These are phyloP conservation scores for Besnoitia besnoiti DNA, from an alignment of 169 alveolate genomes.

Conservation along the genomic window DNA sequence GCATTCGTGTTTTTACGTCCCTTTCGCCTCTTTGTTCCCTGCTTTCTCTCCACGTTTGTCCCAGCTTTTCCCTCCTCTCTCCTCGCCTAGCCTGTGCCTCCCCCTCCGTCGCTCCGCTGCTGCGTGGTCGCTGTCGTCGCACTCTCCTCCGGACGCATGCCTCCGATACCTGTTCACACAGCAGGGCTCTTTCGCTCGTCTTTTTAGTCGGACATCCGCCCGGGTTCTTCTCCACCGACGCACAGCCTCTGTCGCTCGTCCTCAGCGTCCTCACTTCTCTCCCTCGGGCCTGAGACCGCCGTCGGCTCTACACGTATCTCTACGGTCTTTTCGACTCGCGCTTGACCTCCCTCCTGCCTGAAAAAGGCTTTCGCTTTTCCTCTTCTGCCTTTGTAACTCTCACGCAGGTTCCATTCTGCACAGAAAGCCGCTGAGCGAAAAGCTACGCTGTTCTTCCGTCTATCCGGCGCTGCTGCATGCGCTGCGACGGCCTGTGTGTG, in stretches of 20 bases:
- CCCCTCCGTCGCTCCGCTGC: too few species aligned
- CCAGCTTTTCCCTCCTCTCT: background rate
- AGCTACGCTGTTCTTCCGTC: too few species aligned
- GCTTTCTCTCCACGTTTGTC: background rate
- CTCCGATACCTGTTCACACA: too few species aligned
- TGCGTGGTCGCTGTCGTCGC: background rate
- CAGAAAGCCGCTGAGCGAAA: too few species aligned
- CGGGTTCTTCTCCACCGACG: too few species aligned
- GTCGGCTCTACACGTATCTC: background rate
- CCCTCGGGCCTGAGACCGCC: too few species aligned
- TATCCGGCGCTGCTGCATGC: too few species aligned
- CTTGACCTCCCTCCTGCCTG: background rate
- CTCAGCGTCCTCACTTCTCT: background rate
- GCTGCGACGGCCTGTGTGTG: too few species aligned
- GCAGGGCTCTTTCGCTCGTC: background rate
- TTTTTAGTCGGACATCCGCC: background rate
- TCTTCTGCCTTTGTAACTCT: background rate
- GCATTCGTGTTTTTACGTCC: too few species aligned
- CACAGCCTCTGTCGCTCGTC: background rate
- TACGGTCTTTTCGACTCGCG: background rate
- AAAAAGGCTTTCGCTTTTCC: background rate
- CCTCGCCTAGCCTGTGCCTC: background rate
- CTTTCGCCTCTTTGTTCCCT: background rate
- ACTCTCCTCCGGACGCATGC: too few species aligned
- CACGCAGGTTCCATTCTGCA: too few species aligned